Conservation (phyloP, 257 asterid genomes). For the Solanum infundibuliforme region DNA sequence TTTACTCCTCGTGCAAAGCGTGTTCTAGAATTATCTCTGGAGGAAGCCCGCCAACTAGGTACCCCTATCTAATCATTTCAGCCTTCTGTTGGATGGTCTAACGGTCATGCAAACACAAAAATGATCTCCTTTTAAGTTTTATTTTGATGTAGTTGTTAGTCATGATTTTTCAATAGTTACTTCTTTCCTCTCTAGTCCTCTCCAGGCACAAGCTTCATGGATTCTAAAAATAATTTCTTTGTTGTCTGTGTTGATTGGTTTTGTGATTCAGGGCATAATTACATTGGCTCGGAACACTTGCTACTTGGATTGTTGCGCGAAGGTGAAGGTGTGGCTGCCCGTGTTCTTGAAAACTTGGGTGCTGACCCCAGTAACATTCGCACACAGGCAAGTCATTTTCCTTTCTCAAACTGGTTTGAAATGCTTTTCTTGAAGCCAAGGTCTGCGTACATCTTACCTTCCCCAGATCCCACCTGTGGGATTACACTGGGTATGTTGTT, state of each 20-base stretch:
- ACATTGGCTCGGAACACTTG: slow-evolving; percentile 98
- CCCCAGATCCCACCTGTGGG: background rate
- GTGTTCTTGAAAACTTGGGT: slow-evolving; percentile 89
- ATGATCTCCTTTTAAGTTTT: background rate
- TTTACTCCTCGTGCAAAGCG: slow-evolving; percentile 98
- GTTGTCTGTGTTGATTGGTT: background rate
- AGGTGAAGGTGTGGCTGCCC: slow-evolving; percentile 98
- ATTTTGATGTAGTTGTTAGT: background rate
- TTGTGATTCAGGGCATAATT: slow-evolving; percentile 67
- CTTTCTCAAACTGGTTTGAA: background rate
- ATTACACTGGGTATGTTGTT: background rate
- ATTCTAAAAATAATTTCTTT: background rate
- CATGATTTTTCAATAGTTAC: background rate
- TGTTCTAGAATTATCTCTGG: slow-evolving; percentile 83
- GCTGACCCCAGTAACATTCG: slow-evolving; percentile 90
- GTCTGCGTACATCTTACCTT: background rate
- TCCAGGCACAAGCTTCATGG: background rate
- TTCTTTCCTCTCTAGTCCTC: background rate
- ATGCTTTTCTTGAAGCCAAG: background rate
- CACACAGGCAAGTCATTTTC: slow-evolving; percentile 49
- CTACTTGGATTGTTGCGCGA: slow-evolving; percentile 89
- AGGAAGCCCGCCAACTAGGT: slow-evolving; percentile 99
- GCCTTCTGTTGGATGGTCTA: background rate
- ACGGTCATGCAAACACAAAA: background rate
- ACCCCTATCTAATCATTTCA: slow-evolving; percentile 1